These are phyloP conservation scores for Epicoccum sorghinum DNA, from an alignment of 2,329 filamentous ascomycete species.

Conservation along the genomic window DNA sequence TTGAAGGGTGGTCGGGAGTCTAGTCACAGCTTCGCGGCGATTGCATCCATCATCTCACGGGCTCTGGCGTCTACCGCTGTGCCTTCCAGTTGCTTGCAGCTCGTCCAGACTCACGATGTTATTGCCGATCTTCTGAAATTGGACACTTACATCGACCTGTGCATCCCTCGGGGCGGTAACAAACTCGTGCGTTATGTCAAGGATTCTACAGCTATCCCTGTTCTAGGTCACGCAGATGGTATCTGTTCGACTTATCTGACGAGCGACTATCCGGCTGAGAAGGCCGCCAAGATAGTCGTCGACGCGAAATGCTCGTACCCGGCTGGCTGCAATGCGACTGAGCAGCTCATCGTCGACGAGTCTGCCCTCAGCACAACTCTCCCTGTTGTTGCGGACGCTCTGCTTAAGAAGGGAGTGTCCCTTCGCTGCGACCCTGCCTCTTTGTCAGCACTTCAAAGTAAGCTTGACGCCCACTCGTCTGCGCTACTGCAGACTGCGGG, in stretches of 20 bases:
- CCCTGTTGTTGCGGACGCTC: conserved; percentile 72
- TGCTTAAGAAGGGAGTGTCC: conserved; percentile 77
- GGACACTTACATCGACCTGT: conserved; percentile 88
- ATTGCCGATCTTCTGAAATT: conserved; percentile 86
- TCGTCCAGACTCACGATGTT: conserved; percentile 90
- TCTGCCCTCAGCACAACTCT: conserved; percentile 70
- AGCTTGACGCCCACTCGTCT: conserved; percentile 51
- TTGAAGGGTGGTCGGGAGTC: conserved; percentile 97
- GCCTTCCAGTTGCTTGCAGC: conserved; percentile 85
- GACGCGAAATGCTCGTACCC: conserved; percentile 96
- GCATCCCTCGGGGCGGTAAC: conserved; percentile 90
- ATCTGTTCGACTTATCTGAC: conserved; percentile 88
- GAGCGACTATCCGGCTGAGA: conserved; percentile 72
- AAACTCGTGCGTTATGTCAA: conserved; percentile 92
- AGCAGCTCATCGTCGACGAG: conserved; percentile 86
- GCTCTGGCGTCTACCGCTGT: conserved; percentile 76
- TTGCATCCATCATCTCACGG: conserved; percentile 80
- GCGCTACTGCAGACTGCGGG: conserved; percentile 67
- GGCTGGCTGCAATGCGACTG: conserved; percentile 92
- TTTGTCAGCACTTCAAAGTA: conserved; percentile 65
- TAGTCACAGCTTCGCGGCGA: conserved; percentile 90
- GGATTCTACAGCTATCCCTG: conserved; percentile 87
- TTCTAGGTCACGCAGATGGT: conserved; percentile 94
- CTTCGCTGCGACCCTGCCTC: conserved; percentile 78
- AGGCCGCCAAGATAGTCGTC: conserved; percentile 77